Evolutionary conservation across 2,329 filamentous ascomycete species (phyloP).

Genomic region (Pseudomassariella vexata): DNA sequence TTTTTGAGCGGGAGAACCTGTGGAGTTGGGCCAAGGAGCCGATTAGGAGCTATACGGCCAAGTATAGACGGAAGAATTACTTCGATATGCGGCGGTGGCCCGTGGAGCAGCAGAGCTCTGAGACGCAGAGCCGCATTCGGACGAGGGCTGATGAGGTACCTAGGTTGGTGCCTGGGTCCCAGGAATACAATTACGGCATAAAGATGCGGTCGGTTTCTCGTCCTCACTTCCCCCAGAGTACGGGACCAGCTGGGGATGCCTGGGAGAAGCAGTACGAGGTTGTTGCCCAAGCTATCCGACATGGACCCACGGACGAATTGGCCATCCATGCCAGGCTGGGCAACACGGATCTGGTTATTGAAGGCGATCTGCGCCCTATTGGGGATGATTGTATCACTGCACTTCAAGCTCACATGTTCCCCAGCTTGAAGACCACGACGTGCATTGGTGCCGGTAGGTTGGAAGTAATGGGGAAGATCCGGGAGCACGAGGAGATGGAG

Average conservation of each 20-base stretch:
- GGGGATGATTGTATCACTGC: too few species aligned
- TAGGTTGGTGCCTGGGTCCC: constrained; percentile 5
- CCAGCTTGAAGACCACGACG: too few species aligned
- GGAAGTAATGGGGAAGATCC: too few species aligned
- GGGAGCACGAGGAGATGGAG: too few species aligned
- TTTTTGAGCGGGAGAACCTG: constrained; percentile 18
- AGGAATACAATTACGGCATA: constrained; percentile 1
- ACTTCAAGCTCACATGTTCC: too few species aligned
- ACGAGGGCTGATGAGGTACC: constrained; percentile 22
- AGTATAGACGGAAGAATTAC: constrained; percentile 26
- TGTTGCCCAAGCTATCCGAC: too few species aligned
- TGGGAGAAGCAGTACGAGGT: too few species aligned
- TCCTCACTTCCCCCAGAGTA: too few species aligned
- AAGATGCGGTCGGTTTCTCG: not conserved
- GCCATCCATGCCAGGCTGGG: constrained; percentile 2
- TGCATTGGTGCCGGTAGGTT: too few species aligned
- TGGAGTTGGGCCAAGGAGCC: constrained; percentile 24
- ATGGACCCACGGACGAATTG: not conserved
- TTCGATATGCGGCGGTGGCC: constrained; percentile 46
- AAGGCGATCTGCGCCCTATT: too few species aligned
- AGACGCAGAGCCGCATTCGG: constrained; percentile 21
- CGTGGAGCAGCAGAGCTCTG: constrained; percentile 28
- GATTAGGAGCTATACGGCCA: constrained; percentile 22
- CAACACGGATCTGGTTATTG: not conserved
- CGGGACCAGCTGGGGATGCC: too few species aligned